Percentiles rank a stretch among this genome's conserved stretches.
These are phyloP conservation scores for Nicotiana paniculata DNA, from an alignment of 257 asterid genomes.

Conservation along the genomic window DNA sequence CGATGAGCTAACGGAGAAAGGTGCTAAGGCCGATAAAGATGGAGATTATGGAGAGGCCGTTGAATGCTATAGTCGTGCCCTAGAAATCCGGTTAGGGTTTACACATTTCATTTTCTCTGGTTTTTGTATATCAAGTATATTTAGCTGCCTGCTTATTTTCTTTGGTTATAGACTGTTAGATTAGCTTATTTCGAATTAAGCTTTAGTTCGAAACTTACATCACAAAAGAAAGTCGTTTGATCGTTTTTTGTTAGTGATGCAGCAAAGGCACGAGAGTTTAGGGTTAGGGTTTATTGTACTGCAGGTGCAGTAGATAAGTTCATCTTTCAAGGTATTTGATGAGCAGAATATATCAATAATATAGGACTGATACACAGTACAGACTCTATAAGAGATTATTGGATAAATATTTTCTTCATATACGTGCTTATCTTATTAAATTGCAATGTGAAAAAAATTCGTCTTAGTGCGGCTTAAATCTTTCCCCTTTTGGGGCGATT, in stretches of 20 bases:
- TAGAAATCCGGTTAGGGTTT: conserved; percentile 67
- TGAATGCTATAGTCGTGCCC: conserved; percentile 93
- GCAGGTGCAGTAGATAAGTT: background rate
- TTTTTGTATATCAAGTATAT: background rate
- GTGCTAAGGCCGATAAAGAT: conserved; percentile 58
- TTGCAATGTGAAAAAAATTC: background rate
- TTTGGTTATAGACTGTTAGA: background rate
- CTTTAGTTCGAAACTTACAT: background rate
- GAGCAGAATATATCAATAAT: background rate
- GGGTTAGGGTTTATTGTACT: background rate
- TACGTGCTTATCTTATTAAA: background rate
- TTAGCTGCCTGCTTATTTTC: background rate
- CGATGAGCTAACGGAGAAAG: conserved; percentile 59
- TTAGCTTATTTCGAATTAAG: background rate
- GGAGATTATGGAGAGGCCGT: conserved; percentile 68
- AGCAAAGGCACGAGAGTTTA: background rate
- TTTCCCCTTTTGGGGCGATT: background rate
- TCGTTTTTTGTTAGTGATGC: background rate
- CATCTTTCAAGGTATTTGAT: background rate
- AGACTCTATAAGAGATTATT: background rate
- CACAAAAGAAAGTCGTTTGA: background rate
- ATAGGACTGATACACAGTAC: background rate
- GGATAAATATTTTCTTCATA: background rate
- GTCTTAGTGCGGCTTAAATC: background rate
- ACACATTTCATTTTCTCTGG: background rate